Percentiles rank a stretch among this genome's conserved stretches.
These are phyloP conservation scores for Neurospora sublineolata DNA, from an alignment of 495 filamentous ascomycete species.

Conservation along the genomic window DNA sequence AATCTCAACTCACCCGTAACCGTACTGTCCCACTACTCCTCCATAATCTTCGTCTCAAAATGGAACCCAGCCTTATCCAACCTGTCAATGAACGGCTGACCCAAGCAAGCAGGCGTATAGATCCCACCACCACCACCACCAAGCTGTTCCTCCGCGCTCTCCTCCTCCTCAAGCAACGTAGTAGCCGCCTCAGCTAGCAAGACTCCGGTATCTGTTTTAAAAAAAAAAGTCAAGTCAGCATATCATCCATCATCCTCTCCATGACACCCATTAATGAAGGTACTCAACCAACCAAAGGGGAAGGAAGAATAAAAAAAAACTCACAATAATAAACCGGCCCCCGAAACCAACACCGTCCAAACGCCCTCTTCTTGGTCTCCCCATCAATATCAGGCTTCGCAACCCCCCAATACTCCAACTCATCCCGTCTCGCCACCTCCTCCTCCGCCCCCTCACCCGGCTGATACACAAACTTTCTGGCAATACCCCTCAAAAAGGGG, in stretches of 20 bases:
- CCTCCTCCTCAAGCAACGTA: constrained; percentile 48
- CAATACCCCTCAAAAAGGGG: constrained; percentile 25
- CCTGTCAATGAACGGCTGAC: constrained; percentile 63
- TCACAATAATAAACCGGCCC: constrained; percentile 55
- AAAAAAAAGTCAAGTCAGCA: no score
- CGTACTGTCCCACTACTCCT: neutral
- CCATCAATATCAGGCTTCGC: constrained; percentile 47
- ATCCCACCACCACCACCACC: constrained; percentile 54
- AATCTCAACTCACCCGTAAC: no score
- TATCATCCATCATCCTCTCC: no score
- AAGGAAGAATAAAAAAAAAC: constrained; percentile 4
- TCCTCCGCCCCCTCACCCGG: constrained; percentile 57
- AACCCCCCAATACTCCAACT: constrained; percentile 54
- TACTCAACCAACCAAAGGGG: no score
- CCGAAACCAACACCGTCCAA: constrained; percentile 45
- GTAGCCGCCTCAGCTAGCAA: constrained; percentile 59
- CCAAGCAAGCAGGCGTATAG: constrained; percentile 74
- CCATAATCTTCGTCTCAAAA: constrained; percentile 41
- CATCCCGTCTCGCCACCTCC: constrained; percentile 45
- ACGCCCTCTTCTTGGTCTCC: constrained; percentile 33
- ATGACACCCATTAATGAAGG: neutral
- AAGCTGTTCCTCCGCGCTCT: constrained; percentile 36
- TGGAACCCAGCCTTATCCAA: constrained; percentile 52
- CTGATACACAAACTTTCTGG: constrained; percentile 36
- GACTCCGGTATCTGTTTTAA: constrained; percentile 48